Conservation (phyloP, 176 grass and related monocot species). For the Elaeis guineensis region DNA sequence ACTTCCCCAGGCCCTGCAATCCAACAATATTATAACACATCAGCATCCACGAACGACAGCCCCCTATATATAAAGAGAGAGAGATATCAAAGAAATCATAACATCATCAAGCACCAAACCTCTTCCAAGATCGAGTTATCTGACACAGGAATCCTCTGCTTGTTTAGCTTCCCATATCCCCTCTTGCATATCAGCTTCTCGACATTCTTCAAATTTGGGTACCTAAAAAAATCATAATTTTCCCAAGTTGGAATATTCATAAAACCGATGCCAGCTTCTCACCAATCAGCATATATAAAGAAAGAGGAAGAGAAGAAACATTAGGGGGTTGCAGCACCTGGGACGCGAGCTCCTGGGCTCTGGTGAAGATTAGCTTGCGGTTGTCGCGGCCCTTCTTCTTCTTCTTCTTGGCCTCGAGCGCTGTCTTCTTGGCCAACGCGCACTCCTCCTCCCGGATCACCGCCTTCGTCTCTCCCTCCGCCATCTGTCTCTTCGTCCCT, state of each 20-base stretch:
- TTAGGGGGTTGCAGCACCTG: no score
- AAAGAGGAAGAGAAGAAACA: no score
- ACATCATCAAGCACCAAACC: not conserved
- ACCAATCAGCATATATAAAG: no score
- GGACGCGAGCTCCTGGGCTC: conserved; percentile 2
- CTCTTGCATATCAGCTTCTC: not conserved
- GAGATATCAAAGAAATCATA: no score
- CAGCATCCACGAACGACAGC: no score
- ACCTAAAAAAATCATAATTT: no score
- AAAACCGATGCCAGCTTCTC: no score
- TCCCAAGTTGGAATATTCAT: no score
- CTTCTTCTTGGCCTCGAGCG: not conserved
- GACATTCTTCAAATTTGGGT: not conserved
- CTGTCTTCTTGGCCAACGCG: not conserved
- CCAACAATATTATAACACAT: no score
- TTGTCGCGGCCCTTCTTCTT: not conserved
- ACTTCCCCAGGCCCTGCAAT: not conserved
- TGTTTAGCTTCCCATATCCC: conserved; percentile 1
- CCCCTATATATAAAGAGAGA: no score
- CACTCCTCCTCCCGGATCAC: not conserved
- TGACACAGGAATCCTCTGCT: not conserved
- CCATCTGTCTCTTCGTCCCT: no score
- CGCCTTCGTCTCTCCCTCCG: not conserved
- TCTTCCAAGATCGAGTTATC: not conserved
- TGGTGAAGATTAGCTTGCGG: not conserved